Base-by-base conservation (phyloP, 768 basidiomycete genomes). In the Exidia glandulosa region DNA sequence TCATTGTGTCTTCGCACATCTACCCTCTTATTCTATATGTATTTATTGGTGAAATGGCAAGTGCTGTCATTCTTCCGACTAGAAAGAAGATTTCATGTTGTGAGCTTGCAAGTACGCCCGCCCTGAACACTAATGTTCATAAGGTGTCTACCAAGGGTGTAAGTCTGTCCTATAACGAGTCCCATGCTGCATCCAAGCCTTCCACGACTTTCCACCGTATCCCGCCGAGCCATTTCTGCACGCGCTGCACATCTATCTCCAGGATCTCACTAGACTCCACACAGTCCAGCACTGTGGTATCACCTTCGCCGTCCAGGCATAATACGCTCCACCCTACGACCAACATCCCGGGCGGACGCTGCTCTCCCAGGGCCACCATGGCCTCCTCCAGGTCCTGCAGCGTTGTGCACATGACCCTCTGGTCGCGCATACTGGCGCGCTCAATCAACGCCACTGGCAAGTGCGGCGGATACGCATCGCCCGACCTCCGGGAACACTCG, bases 281-380 rank as follows among this genome's bases (percentile, higher is more conserved):
- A n/a, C n/a, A n/a, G 61, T 89, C 87, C 55, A 96, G 74, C 2
- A 94, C 80, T 10, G 75, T 76, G 27, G 87, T 78, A 64, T 92
- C 84, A 0, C 92, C 91, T 58, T 72, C 66, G 0, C 81, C 85
- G 71, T 88, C 85, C 50, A 98, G 72, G 37, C 88, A 85, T 63
- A 93, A 69, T 10, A 88, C 87, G 2, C 86, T 80, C 94, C 94
- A 99, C 2, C 96, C 96, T 65, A 99, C 79, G 32, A 97, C 79
- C 69, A 98, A 88, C 89, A 99, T 94, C 9, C 94, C 96, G 0
- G 96, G 96, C 19, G 94, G 93, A 34, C 94, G 75, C 70, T 98
- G 94, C 65, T 91, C 88, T 7, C 88, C 92, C 2, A 79, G 74
- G 62, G 79, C 82, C 59, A 86, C 85, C 69, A 97, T 69, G 1